Base-by-base conservation (phyloP, 129 eudicot genomes). In the Helichrysum umbraculigerum region DNA sequence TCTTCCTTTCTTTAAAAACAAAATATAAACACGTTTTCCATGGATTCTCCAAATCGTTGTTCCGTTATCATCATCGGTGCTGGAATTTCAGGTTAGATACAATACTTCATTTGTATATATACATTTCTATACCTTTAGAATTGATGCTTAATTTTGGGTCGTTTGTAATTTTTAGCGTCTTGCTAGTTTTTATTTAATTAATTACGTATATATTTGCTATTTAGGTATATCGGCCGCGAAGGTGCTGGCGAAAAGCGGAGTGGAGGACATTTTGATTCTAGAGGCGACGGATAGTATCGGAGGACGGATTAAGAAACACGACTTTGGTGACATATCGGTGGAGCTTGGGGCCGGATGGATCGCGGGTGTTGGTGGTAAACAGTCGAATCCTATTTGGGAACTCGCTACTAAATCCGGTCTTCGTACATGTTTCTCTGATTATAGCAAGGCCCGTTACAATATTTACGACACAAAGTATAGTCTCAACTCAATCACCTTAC, bases 281-380 rank as follows among this genome's bases (percentile, higher is more conserved):
- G 98, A 93, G 77, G 98, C 96, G 47, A 76, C 98, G 30, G 96
- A 90, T 17, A 58, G 86, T 61, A 85, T 88, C 19, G 98, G 97
- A 0, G 98, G 98, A 4, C 76, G 98, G 71, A 83, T 93, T 17
- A 83, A 89, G 70, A 90, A 90, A 72, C 84, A 87, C 6, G 57
- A 68, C 8, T 90, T 93, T 71, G 95, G 96, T 25, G 89, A 82
- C 21, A 84, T 90, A 56, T 73, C 92, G 83, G 98, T 90, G 71
- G 98, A 93, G 83, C 89, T 93, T 44, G 98, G 98, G 20, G 97
- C 98, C 65, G 98, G 98, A 32, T 93, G 98, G 98, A 85, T 93
- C n/a, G 97, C 97, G 79, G 98, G 97, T 50, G 98, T 90, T 56
- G 97, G 98, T 44, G 98, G 98, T 14, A 74, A 82, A 52, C 33